These are phyloP conservation scores for Xylaria sp. DNA, from an alignment of 2,329 filamentous ascomycete species.

Conservation along the genomic window DNA sequence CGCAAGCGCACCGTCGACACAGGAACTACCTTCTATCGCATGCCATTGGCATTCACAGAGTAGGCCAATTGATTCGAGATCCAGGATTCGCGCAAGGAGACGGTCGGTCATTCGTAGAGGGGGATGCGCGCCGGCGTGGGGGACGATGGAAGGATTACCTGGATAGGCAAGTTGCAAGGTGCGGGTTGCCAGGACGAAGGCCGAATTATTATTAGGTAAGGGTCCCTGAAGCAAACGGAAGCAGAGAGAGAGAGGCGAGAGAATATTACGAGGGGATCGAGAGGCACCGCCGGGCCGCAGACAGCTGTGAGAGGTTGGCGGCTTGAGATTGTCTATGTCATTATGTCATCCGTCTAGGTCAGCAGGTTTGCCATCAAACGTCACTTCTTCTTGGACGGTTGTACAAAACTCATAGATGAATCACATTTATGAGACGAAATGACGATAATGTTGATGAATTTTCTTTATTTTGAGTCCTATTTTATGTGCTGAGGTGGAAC, in stretches of 20 bases:
- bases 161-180: not conserved
- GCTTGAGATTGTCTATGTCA: no score
- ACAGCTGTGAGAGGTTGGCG: no score
- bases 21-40: constrained; percentile 48
- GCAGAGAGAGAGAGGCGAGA: not conserved
- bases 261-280: not conserved
- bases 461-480: no score
- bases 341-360: not conserved
- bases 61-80: constrained; percentile 8
- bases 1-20: constrained; percentile 52
- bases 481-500: no score
- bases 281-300: no score
- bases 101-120: constrained; percentile 4
- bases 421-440: no score
- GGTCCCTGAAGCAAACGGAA: not conserved
- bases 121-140: constrained; percentile 1
- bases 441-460: no score
- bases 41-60: constrained; percentile 47
- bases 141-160: not conserved
- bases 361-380: not conserved
- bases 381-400: no score
- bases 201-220: not conserved
- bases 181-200: no score
- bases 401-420: no score
- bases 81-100: constrained; percentile 5